Evolutionary conservation across 2,329 filamentous ascomycete genomes (phyloP).

Genomic region (Purpureocillium takamizusanense): DNA sequence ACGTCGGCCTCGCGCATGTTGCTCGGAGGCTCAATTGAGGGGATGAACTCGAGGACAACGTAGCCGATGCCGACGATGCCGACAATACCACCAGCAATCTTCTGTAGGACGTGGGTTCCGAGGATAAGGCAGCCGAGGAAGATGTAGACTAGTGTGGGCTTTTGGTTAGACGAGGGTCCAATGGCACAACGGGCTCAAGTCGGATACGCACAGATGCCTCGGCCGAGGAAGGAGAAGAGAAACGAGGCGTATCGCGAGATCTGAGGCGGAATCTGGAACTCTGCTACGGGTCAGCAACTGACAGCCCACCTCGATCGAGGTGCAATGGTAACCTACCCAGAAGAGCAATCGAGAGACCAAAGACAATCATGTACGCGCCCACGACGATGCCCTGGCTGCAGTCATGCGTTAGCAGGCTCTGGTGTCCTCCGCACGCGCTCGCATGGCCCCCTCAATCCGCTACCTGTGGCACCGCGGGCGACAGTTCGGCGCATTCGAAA

Average conservation of each 20-base stretch:
- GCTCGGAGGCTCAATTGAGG: slow-evolving; percentile 68
- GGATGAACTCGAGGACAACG: slow-evolving; percentile 64
- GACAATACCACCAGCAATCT: slow-evolving; percentile 70
- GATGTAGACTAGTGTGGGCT: slow-evolving; percentile 66
- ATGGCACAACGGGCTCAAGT: neutral
- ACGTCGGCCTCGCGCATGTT: slow-evolving; percentile 71
- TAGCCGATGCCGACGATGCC: slow-evolving; percentile 74
- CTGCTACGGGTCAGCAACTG: slow-evolving; percentile 29
- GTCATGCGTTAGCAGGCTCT: neutral
- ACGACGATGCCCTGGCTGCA: slow-evolving; percentile 51
- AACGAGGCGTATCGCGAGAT: slow-evolving; percentile 91
- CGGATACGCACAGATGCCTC: slow-evolving; percentile 73
- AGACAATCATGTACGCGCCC: slow-evolving; percentile 81
- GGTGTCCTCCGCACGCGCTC: no score
- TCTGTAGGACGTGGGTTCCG: slow-evolving; percentile 54
- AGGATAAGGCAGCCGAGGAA: slow-evolving; percentile 86
- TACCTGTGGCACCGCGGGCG: no score
- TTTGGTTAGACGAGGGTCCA: slow-evolving; percentile 4
- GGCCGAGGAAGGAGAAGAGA: slow-evolving; percentile 94
- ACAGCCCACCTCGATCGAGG: neutral
- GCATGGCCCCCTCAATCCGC: neutral
- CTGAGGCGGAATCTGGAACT: slow-evolving; percentile 93
- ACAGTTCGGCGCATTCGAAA: neutral
- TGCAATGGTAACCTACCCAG: slow-evolving; percentile 39
- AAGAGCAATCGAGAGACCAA: slow-evolving; percentile 69